Evolutionary conservation across 1,284 basidiomycete genomes (phyloP).

Genomic region (Jaminaea rosea): DNA sequence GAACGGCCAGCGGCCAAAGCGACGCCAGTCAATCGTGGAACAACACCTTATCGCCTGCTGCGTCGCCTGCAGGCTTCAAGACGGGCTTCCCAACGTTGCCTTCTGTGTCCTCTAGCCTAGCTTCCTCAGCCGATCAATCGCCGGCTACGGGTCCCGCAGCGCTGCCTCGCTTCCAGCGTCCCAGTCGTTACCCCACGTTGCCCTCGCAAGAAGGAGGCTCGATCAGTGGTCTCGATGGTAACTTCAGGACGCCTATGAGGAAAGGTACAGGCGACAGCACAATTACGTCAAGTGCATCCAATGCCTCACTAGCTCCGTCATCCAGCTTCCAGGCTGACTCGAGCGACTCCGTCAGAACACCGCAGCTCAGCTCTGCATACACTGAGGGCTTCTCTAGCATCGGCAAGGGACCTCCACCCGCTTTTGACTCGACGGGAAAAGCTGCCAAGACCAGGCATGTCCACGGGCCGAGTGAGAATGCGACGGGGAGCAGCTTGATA

Average conservation of each 20-base stretch:
- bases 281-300: no score
- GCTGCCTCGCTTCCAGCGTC: not conserved
- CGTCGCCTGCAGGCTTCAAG: not conserved
- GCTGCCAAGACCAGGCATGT: constrained; percentile 6
- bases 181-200: not conserved
- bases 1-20: not conserved
- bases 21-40: not conserved
- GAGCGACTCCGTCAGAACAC: no score
- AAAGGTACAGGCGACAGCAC: no score
- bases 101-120: not conserved
- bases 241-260: no score
- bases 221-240: not conserved
- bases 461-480: constrained; percentile 25
- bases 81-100: not conserved
- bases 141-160: not conserved
- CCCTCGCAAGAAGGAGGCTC: not conserved
- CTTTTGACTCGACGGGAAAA: not conserved
- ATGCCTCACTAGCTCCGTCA: no score
- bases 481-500: constrained; percentile 14
- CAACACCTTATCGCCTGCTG: not conserved
- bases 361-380: no score
- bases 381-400: no score
- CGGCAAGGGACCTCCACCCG: not conserved
- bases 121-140: not conserved
- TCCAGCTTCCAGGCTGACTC: no score